phyloP scores from a whole-genome alignment of 2,329 filamentous ascomycete genomes.

The Passalora sequoiae region DNA sequence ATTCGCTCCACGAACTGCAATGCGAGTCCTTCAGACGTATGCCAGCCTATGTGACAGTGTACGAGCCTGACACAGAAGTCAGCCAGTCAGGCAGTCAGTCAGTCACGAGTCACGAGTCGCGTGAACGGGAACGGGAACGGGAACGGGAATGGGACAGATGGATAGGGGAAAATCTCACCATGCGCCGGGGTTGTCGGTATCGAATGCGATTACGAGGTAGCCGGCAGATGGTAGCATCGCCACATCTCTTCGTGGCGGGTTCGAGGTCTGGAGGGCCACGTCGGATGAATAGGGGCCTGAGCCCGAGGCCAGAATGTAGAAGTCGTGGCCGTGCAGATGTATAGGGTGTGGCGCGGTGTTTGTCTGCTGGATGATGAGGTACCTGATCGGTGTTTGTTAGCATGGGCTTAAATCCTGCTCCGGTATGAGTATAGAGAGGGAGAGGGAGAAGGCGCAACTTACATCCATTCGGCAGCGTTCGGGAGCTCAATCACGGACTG shows the following conservation, averaged over 20 bases:
- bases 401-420: too few relatives aligned
- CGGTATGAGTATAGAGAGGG: too few relatives aligned
- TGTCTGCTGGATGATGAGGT: constrained; percentile 34
- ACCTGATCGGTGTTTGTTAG: background rate
- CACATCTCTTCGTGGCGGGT: constrained; percentile 31
- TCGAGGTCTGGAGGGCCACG: constrained; percentile 28
- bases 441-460: background rate
- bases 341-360: constrained; percentile 35
- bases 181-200: constrained; percentile 31
- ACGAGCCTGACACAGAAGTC: constrained; percentile 7
- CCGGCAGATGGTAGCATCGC: constrained; percentile 29
- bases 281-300: constrained; percentile 32
- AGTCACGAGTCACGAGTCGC: background rate
- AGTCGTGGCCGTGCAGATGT: constrained; percentile 45
- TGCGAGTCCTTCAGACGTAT: constrained; percentile 25
- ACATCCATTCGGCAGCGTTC: constrained; percentile 22
- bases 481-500: constrained; percentile 32
- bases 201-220: constrained; percentile 31
- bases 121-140: background rate
- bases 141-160: too few relatives aligned
- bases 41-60: constrained; percentile 29
- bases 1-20: constrained; percentile 23
- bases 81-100: background rate
- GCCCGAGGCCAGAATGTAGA: constrained; percentile 38
- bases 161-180: too few relatives aligned